Percentiles rank a stretch among this genome's conserved stretches.
Conservation (phyloP, 2,329 filamentous ascomycete genomes). For the Epichloe sibirici region DNA sequence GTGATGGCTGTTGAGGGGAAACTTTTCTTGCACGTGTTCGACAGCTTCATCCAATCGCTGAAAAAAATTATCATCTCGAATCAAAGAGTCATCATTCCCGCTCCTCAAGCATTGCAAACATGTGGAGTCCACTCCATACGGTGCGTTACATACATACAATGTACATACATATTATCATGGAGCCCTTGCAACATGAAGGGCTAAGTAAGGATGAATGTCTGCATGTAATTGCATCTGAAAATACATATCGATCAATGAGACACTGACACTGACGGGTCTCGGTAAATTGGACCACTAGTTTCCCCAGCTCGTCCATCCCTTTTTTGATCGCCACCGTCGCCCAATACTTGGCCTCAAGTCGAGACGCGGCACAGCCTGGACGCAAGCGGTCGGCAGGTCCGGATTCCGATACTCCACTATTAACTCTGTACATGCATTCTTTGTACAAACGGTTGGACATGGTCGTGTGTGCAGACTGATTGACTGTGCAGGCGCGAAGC, state of each 20-base stretch:
- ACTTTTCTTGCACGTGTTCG: background rate
- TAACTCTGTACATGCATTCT: background rate
- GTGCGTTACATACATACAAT: background rate
- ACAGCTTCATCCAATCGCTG: background rate
- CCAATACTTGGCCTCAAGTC: background rate
- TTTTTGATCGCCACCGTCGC: no score
- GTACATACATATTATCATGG: background rate
- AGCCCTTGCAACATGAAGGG: background rate
- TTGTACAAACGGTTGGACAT: background rate
- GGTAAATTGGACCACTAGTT: background rate
- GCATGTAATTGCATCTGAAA: no score
- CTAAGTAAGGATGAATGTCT: background rate
- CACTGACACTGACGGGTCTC: background rate
- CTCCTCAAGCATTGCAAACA: background rate
- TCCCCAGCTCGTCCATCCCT: no score
- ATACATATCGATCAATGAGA: no score
- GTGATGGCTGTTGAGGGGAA: background rate
- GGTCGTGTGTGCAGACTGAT: background rate
- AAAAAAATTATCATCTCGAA: background rate
- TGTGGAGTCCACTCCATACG: background rate
- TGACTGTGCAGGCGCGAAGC: background rate
- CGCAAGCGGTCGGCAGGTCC: background rate
- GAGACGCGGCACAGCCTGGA: background rate
- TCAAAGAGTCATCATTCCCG: background rate
- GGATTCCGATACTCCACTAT: background rate